Evolutionary conservation across 2,329 filamentous ascomycete genomes (phyloP).

Genomic region (Colletotrichum neosansevieriae): DNA sequence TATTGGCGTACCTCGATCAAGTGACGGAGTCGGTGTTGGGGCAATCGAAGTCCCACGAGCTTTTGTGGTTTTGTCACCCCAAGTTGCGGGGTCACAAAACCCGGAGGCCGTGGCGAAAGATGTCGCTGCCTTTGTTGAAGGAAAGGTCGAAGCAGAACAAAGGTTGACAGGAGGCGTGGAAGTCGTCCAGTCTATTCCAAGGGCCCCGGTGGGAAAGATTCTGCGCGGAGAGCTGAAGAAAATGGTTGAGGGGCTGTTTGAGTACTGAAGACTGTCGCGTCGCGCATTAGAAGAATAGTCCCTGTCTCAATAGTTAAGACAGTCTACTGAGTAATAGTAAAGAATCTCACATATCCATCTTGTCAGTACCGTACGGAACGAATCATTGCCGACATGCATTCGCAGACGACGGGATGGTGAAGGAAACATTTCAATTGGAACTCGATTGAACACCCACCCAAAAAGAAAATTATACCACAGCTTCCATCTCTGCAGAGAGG

Average conservation of each 20-base stretch:
- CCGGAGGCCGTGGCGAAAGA: background rate
- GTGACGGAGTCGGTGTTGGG: background rate
- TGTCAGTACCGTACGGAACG: no score
- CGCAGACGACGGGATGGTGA: no score
- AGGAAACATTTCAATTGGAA: no score
- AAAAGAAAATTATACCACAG: no score
- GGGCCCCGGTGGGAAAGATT: constrained; percentile 1
- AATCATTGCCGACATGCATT: no score
- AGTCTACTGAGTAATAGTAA: no score
- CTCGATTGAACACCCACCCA: no score
- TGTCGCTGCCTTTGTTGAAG: background rate
- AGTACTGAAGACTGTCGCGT: no score
- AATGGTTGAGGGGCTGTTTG: background rate
- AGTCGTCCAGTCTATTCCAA: background rate
- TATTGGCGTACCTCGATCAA: background rate
- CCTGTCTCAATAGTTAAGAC: no score
- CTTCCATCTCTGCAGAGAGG: background rate
- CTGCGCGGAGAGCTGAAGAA: background rate
- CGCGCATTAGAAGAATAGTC: no score
- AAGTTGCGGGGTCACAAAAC: background rate
- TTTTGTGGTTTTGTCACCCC: background rate
- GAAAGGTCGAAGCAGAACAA: background rate
- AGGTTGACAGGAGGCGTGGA: background rate
- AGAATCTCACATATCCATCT: no score
- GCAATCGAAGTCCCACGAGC: background rate